Conservation (phyloP, 345 rosid genomes). For the Salix udensis region DNA sequence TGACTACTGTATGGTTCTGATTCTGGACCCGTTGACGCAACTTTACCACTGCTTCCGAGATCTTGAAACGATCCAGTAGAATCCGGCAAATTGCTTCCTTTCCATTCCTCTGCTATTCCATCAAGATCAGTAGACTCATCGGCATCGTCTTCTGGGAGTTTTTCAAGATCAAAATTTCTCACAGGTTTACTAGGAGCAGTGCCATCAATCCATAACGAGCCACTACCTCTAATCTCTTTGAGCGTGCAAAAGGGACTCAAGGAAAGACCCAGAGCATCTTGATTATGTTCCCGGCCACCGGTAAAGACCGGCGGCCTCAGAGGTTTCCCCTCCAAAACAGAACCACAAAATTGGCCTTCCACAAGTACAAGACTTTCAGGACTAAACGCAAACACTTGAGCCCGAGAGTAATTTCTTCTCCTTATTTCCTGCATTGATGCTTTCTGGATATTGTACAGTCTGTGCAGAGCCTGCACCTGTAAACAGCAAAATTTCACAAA, state of each 20-base stretch:
- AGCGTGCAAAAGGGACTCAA: neutral
- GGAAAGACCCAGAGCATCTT: neutral
- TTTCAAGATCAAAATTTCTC: neutral
- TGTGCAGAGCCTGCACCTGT: constrained; percentile 21
- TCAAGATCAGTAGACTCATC: neutral
- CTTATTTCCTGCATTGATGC: neutral
- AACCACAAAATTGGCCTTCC: neutral
- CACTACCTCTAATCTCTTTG: neutral
- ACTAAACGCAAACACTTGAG: constrained; percentile 1
- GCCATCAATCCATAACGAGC: neutral
- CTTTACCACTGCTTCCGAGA: neutral
- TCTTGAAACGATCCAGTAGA: neutral
- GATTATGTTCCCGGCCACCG: neutral
- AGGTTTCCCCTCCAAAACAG: constrained; percentile 8
- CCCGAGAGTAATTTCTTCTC: neutral
- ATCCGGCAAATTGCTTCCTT: neutral
- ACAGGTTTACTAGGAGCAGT: neutral
- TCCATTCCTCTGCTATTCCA: neutral
- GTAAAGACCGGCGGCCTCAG: constrained; percentile 3
- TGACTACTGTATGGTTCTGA: neutral
- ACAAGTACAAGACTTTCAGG: neutral
- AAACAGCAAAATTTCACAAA: neutral
- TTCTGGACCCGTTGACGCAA: neutral
- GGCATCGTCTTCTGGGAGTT: neutral
- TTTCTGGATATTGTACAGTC: constrained; percentile 12